Evolutionary conservation across 768 basidiomycete genomes (phyloP).

Genomic region (Naganishia onofrii): DNA sequence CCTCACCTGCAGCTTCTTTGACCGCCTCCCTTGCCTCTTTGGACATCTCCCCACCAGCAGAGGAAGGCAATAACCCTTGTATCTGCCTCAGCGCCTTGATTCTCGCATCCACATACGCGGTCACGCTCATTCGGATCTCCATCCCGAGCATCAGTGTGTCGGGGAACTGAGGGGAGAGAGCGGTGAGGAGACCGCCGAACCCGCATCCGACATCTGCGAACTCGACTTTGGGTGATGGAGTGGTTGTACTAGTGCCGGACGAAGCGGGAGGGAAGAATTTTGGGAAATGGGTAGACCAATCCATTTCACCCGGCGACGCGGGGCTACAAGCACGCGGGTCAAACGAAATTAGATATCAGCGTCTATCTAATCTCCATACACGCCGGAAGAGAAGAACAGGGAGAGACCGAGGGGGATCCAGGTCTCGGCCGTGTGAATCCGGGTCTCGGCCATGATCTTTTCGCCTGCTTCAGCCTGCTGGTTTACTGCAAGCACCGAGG

Average conservation of each 20-base stretch:
- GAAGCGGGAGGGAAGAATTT: constrained; percentile 55
- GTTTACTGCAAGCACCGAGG: too few relatives aligned
- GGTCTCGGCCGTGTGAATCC: too few relatives aligned
- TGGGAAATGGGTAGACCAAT: constrained; percentile 83
- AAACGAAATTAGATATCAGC: background rate
- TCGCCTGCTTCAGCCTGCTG: too few relatives aligned
- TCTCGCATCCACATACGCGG: constrained; percentile 91
- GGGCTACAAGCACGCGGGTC: constrained; percentile 55
- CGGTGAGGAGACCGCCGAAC: constrained; percentile 87
- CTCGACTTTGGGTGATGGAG: constrained; percentile 66
- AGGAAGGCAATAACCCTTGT: constrained; percentile 32
- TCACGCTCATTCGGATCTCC: constrained; percentile 95
- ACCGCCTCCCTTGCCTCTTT: background rate
- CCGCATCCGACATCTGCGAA: constrained; percentile 98
- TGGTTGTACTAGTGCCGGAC: constrained; percentile 5
- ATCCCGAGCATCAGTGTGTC: constrained; percentile 91
- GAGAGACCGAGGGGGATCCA: too few relatives aligned
- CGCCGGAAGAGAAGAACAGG: constrained; percentile 10
- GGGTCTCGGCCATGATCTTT: too few relatives aligned
- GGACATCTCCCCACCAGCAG: background rate
- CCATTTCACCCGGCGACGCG: constrained; percentile 66
- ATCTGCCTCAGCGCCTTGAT: constrained; percentile 78
- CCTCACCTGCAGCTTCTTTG: constrained; percentile 12
- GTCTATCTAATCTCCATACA: background rate
- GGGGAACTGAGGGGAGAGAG: constrained; percentile 85